Evolutionary conservation across 352 stramenopile genomes (phyloP), one percentile per base, ranked within the genome.

Genomic region (Saprolegnia parasitica): DNA sequence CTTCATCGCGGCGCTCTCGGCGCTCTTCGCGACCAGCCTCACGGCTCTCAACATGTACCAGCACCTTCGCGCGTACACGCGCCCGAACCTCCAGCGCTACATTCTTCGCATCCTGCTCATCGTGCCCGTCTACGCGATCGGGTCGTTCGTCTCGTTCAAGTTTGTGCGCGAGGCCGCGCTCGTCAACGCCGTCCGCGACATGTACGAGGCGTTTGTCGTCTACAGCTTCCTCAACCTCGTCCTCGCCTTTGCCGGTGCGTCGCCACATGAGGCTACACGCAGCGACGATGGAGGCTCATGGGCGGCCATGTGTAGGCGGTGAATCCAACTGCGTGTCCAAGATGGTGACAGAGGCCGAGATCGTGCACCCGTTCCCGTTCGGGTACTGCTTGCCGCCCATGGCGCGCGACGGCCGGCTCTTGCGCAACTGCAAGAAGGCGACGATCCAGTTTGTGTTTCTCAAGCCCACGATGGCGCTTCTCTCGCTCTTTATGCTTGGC

Each of bases 141-240:
- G 81, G n/a, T 92, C 84, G 40, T 80, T 91, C 39, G 68, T 96
- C 15, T 91, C 88, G 65, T 78, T 96, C 46, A 78, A 78, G 39
- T 93, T 95, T 67, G 82, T 91, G 47, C 81, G 90, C 56, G 74
- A 89, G 60, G 84, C 86, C 65, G 74, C 94, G 54, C 92, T 91
- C 60, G 90, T 96, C 49, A 86, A 96, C 73, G 92, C 84, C 18
- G 76, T 97, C 32, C 88, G 91, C 50, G 91, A 98, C 73, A 86
- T 88, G 65, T 97, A 97, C 75, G 91, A 98, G 70, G 91, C 91
- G 0, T 97, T 97, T 66, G 91, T 97, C 21, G 86, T 98, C 35
- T 97, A 97, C 72, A 93, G 77, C 32, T 98, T 98, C 73, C 73
- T 97, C 4, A 89, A 90, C 46, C 78, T 97, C 10, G 89, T 97